Evolutionary conservation across 768 basidiomycete species (phyloP), one percentile per base, ranked within the genome.

Genomic region (Candolleomyces eurysporus): DNA sequence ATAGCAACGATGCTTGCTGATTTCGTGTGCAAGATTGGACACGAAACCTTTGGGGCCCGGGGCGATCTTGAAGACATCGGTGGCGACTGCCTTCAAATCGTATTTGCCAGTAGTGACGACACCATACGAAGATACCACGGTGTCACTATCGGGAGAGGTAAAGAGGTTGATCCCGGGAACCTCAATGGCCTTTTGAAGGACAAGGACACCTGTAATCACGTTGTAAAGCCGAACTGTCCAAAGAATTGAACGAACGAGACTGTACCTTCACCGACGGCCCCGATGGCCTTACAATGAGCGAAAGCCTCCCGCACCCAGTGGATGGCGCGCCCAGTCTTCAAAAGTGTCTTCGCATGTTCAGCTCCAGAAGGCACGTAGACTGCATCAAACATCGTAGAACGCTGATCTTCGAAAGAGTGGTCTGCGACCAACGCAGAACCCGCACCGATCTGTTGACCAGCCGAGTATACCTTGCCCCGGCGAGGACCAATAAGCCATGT

Each of bases 231-330:
- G 36, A 36, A 36, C 36, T 36, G 52, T 57, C 32, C 1, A 58
- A 46, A 49, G 53, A 36, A 7, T 52, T 5, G 26, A 48, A 55
- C 1, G 30, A 13, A 54, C 2, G n/a, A 30, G 19, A 60, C 64
- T 71, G 32, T 48, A 84, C 88, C 87, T 69, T 85, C 81, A 10
- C 92, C 94, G 50, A 89, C 78, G 1, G 87, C 92, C 2, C 85
- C 90, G 60, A 96, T 91, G 17, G 89, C 71, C 76, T 95, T 95
- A 74, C 86, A 88, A 72, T 95, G 94, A 21, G 89, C 89, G 73
- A 91, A 95, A 2, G 91, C 88, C 73, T 95, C 93, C 49, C 90
- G 83, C 3, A 90, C 82, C 80, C 89, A 93, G 69, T 96, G 91
- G n/a, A 92, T 75, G 8, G 81, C 81, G 19, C 93, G 83, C 5